Base-by-base conservation (phyloP, 2,329 filamentous ascomycete genomes). In the Arachnopeziza araneosa region DNA sequence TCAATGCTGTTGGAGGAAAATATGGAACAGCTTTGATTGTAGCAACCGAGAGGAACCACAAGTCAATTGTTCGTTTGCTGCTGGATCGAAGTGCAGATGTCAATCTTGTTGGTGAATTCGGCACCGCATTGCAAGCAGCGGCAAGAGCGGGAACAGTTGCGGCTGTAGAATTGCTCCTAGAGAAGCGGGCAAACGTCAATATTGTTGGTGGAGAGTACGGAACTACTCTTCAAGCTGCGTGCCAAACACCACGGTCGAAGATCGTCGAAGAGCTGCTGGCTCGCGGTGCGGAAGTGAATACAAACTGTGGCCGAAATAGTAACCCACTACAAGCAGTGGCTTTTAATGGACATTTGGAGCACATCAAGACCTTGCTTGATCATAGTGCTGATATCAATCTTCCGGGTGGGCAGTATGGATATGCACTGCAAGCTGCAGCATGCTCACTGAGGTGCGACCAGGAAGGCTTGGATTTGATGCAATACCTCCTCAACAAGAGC, bases 51-150 rank as follows among this genome's bases (percentile, higher is more conserved):
- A 22, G 22, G 9, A 53, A 56, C 17, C 52, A 62, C 36, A 24
- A 52, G 2, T 19, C 14, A 22, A 24, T 59, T 24, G 44, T 56
- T 12, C 19, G 52, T 19, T 24, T 59, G 30, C 53, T 59, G 17
- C 17, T 59, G n/a, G 36, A 59, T 19, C 49, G 32, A 9, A 50
- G 56, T 22, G 56, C 56, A 4, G 56, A 58, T 58, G 54, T 56
- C 19, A 56, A 56, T 56, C 14, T 36, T 17, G 26, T 23, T 23
- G 8, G 52, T 24, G 52, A 53, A n/a, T 24, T 14, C 24, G 24
- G 52, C 9, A 53, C 21, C 24, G 52, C 52, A 53, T 30, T 36
- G 10, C 17, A 30, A 30, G 52, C 24, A 30, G 52, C 24, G 21
- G 52, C 51, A 24, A 22, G n/a, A 21, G 12, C 32, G 5, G 58